Evolutionary conservation across 805 yeast genomes (phyloP), one percentile per base, ranked within the genome.

Genomic region (Candida railenensis): DNA sequence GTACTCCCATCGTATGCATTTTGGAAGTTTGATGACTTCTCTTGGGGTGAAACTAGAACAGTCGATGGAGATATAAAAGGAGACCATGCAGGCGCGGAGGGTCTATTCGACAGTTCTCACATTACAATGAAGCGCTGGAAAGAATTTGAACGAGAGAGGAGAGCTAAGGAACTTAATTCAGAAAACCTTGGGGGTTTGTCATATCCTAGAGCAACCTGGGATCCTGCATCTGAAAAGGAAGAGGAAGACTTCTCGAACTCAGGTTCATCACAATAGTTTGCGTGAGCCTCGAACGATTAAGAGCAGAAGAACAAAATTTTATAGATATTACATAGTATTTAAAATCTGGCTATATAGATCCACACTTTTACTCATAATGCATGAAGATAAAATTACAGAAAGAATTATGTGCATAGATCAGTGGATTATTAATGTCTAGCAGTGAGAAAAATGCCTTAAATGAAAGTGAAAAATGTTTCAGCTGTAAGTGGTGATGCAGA

Each of bases 11-110:
- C 82, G 11, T 89, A 91, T 65, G 86, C 97, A 0, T 90, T 76
- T 63, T 91, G 97, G 97, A 89, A 89, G 60, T 89, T 90, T 67
- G 97, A 91, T 66, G 96, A 91, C 63, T 91, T 91, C 67, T 82
- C 90, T 62, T 91, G 97, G 97, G 97, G 97, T 61, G 96, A 89
- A 49, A 91, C 97, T 2, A 78, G 96, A 73, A 77, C 83, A n/a
- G 81, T 89, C 42, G 78, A 78, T 21, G 89, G 81, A 9, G 88
- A 80, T 37, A 82, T 75, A 55, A 81, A 83, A 56, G 81, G 78
- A 19, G 81, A 74, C 15, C 94, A 88, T 61, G 86, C 81, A 39
- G 87, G 75, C 20, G 75, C 55, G 19, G 87, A 80, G 38, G 98
- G 97, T 55, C 85, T 83, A 51, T 94, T 92, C 62, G 98, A 92